Evolutionary conservation across 257 asterid species (phyloP), one percentile per base, ranked within the genome.

Genomic region (Rehmannia glutinosa): DNA sequence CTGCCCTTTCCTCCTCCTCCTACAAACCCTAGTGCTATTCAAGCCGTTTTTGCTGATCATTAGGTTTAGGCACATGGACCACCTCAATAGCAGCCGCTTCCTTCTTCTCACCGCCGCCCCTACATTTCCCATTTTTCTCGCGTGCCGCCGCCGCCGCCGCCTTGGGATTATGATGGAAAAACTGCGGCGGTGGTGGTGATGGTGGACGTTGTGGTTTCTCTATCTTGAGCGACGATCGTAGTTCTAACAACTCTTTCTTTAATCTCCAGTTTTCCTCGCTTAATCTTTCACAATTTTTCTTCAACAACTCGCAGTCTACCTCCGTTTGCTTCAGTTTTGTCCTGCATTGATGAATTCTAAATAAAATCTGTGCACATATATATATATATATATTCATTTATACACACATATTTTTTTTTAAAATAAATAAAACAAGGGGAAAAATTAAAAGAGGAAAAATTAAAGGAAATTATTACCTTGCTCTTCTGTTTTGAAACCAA

Each of bases 401-500:
- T 55, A 20, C 9, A 13, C 5, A 39, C 42, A 12, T 17, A n/a
- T 30, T 17, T 17, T 0, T 47, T 15, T 46, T 46, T 35, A 30
- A 15, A 32, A 6, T 57, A 1, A 23, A 21, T 4, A 38, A 13
- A 56, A 23, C 8, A 25, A 32, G 4, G 5, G 16, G 25, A 33
- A 60, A 27, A 7, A 15, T 42, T 8, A 52, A 41, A 10, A 21
- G 4, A 9, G 3, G 1, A 0, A 19, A 25, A 13, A 12, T 19
- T 10, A 0, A 0, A 16, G 55, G 8, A 53, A 47, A 11, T 20
- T 21, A 5, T 58, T 30, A 86, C 93, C 91, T 86, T 16, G 96
- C 96, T 80, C 96, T 81, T 71, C 93, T 65, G 72, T 88, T 88
- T 36, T 88, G 93, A 77, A 88, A 88, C 96, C 96, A 88, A 76